These are phyloP conservation scores for Pseudopyricularia cyperi DNA, from an alignment of 2,329 filamentous ascomycete genomes.

Conservation along the genomic window DNA sequence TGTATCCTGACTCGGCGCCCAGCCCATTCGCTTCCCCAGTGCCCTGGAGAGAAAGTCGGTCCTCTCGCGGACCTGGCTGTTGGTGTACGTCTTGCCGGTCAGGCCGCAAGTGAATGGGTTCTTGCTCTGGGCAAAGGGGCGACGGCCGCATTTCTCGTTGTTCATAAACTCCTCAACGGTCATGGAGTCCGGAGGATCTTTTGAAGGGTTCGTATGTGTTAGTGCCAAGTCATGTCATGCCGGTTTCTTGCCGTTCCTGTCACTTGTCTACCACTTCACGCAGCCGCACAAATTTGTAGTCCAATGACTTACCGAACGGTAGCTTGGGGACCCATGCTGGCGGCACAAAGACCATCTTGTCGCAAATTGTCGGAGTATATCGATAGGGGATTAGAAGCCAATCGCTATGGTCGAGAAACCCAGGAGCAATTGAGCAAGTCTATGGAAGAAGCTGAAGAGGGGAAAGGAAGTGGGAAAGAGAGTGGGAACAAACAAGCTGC, in stretches of 20 bases:
- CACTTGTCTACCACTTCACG: not conserved
- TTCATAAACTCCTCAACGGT: constrained; percentile 67
- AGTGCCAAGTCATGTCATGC: no score
- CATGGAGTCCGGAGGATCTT: constrained; percentile 58
- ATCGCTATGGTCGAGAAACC: no score
- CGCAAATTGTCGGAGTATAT: no score
- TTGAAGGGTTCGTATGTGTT: no score
- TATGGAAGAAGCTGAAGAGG: no score
- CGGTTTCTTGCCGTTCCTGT: not conserved
- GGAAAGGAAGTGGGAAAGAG: no score
- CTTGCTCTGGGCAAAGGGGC: constrained; percentile 44
- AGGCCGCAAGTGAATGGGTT: constrained; percentile 14
- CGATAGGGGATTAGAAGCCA: no score
- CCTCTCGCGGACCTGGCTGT: constrained; percentile 5
- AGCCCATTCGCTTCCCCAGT: constrained; percentile 54
- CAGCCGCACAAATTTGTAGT: not conserved
- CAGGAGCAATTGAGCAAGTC: no score
- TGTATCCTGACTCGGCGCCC: constrained; percentile 53
- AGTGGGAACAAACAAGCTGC: no score
- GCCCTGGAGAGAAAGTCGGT: constrained; percentile 22
- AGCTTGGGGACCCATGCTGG: constrained; percentile 49
- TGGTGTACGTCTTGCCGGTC: constrained; percentile 9
- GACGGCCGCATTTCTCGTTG: constrained; percentile 56
- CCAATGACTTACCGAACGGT: constrained; percentile 30
- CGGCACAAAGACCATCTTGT: constrained; percentile 43